These are phyloP conservation scores for Sideroxylon spinosum DNA, from an alignment of 179 eudicot species.

Conservation along the genomic window DNA sequence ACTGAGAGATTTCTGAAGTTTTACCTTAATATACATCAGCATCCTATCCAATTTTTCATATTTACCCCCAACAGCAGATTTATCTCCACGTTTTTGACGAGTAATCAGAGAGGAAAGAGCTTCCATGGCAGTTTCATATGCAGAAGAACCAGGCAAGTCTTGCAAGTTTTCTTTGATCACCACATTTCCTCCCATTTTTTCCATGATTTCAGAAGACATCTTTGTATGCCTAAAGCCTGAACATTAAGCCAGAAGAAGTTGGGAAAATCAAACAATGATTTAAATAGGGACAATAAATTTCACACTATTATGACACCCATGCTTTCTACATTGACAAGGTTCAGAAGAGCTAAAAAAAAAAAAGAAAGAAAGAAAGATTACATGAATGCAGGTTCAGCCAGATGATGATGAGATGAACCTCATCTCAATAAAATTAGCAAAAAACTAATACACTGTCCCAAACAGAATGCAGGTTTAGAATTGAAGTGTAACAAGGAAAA, in stretches of 20 bases:
- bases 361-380: background rate
- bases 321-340: background rate
- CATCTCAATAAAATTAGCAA: background rate
- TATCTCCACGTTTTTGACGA: slow-evolving; percentile 54
- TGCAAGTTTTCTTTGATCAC: slow-evolving; percentile 25
- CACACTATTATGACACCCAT: background rate
- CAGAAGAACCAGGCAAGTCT: slow-evolving; percentile 32
- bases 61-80: slow-evolving; percentile 29
- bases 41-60: slow-evolving; percentile 64
- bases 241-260: slow-evolving; percentile 22
- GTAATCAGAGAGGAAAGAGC: slow-evolving; percentile 79
- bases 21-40: slow-evolving; percentile 60
- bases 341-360: background rate
- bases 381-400: background rate
- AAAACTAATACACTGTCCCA: no score
- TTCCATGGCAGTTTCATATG: slow-evolving; percentile 73
- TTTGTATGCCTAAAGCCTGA: slow-evolving; percentile 41
- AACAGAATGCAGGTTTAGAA: no score
- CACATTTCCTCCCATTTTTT: slow-evolving; percentile 27
- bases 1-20: background rate
- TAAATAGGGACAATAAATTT: background rate
- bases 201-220: slow-evolving; percentile 36
- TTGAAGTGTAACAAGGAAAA: no score
- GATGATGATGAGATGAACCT: background rate
- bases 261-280: slow-evolving; percentile 8